Evolutionary conservation across 2,329 filamentous ascomycete genomes (phyloP), one percentile per base, ranked within the genome.

Genomic region (Penicillium fuscoglaucum): DNA sequence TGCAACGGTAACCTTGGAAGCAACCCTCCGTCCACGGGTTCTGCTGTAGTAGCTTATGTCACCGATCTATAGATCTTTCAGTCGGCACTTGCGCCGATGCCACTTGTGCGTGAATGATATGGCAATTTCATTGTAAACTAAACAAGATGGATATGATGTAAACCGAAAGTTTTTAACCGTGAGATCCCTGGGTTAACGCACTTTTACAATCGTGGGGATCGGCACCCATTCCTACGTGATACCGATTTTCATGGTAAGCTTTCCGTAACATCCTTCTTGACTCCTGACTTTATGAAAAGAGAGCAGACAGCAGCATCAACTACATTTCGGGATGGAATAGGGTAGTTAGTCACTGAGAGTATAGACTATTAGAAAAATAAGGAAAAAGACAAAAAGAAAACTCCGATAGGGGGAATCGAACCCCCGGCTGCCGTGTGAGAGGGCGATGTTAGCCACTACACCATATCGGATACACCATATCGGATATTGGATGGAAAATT

Each of bases 341-440:
- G 10, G 21, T 8, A 13, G 13, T 28, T 12, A 21, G 19, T 21
- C 19, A 13, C 17, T 45, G 4, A 12, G 4, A 13, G 4, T 3
- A 10, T 4, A 35, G 2, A 6, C 37, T 3, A n/a, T n/a, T 8
- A 19, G 1, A 31, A 9, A 17, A 47, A 1, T 6, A 13, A 35
- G 3, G 12, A 35, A 19, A 31, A 29, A 7, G 21, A n/a, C 17
- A 61, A 60, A 61, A 52, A 26, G 17, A 6, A 41, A 58, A 57
- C 64, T 68, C 65, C 64, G 64, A 69, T 66, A 65, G 62, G 66
- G 65, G 66, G 64, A 69, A 69, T 69, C 67, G 64, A 68, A 68
- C 64, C 66, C 65, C 67, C 63, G 66, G 65, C 65, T 69, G 66
- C 54, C 62, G 67, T 67, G 67, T 69, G 67, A 68, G 65, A 69